Percentiles rank a stretch among this genome's conserved stretches.
These are phyloP conservation scores for Pestalotiopsis sp. DNA, from an alignment of 2,329 filamentous ascomycete species.

Conservation along the genomic window DNA sequence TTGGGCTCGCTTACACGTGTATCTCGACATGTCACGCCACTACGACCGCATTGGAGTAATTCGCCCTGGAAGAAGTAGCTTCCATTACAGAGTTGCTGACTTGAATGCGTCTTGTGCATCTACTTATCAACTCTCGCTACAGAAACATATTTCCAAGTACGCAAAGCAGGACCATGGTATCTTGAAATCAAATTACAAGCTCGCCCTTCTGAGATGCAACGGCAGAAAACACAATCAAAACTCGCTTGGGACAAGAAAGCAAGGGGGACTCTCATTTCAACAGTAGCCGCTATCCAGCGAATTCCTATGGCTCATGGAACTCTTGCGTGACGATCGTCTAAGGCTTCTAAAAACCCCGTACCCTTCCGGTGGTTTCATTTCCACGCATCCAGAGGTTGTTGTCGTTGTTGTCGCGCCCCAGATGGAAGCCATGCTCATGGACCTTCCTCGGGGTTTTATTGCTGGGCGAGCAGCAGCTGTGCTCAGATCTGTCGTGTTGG, in stretches of 20 bases:
- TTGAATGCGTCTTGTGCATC: no score
- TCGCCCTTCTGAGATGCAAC: not conserved
- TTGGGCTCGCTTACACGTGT: not conserved
- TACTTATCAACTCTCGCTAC: no score
- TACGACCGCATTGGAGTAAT: not conserved
- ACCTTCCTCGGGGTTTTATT: no score
- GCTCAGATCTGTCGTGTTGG: not conserved
- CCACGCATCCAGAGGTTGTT: not conserved
- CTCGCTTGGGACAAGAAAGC: not conserved
- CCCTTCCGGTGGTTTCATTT: constrained; percentile 1
- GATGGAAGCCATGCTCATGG: not conserved
- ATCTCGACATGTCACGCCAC: not conserved
- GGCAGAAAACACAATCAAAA: not conserved
- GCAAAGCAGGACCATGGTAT: no score
- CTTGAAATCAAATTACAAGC: no score
- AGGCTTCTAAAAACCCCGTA: constrained; percentile 5
- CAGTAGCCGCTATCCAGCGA: constrained; percentile 17
- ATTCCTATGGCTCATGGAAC: constrained; percentile 8
- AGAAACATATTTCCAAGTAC: no score
- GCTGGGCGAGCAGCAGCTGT: not conserved
- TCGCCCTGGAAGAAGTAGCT: no score
- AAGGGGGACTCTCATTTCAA: not conserved
- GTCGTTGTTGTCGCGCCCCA: no score
- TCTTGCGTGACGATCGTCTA: constrained; percentile 9
- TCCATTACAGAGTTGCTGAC: no score